A percentile compares a stretch with the other conserved stretches of the same genome.
These are phyloP conservation scores for Erucastrum elatum DNA, from an alignment of 345 rosid species.

Conservation along the genomic window DNA sequence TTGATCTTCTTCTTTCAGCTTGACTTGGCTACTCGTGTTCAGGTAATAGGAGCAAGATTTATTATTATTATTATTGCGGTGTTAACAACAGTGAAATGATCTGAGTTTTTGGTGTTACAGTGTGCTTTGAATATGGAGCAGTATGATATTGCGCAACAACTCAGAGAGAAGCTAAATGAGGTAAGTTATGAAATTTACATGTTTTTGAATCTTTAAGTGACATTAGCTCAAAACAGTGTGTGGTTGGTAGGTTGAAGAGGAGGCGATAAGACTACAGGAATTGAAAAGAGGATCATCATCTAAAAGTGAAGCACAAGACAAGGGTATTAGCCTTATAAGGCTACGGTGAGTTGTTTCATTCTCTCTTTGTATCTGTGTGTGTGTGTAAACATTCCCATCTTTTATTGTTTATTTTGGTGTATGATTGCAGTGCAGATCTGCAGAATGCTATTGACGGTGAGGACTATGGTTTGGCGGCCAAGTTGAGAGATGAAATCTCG, in stretches of 20 bases:
- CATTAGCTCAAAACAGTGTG: not conserved
- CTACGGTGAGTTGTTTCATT: conserved; percentile 55
- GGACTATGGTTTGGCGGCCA: conserved; percentile 76
- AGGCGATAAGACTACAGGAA: conserved; percentile 64
- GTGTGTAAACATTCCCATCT: not conserved
- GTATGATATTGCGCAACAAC: conserved; percentile 79
- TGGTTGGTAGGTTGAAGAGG: conserved; percentile 77
- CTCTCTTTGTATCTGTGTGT: not conserved
- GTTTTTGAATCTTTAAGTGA: not conserved
- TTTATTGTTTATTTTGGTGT: conserved; percentile 12
- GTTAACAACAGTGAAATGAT: conserved; percentile 20
- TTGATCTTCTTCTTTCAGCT: conserved; percentile 87
- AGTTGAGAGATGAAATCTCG: conserved; percentile 69
- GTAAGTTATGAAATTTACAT: conserved; percentile 38
- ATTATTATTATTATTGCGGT: not conserved
- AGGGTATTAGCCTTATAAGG: conserved; percentile 68
- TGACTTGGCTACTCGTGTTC: conserved; percentile 84
- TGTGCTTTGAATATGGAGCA: conserved; percentile 84
- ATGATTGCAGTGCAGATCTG: conserved; percentile 68
- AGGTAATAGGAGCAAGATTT: conserved; percentile 50
- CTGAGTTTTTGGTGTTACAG: conserved; percentile 43
- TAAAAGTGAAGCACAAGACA: conserved; percentile 96
- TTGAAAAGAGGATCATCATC: conserved; percentile 77
- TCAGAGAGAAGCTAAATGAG: conserved; percentile 86
- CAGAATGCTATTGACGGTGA: conserved; percentile 81